phyloP scores from a whole-genome alignment of 2,329 filamentous ascomycete genomes.

The Cladosporium sp. region DNA sequence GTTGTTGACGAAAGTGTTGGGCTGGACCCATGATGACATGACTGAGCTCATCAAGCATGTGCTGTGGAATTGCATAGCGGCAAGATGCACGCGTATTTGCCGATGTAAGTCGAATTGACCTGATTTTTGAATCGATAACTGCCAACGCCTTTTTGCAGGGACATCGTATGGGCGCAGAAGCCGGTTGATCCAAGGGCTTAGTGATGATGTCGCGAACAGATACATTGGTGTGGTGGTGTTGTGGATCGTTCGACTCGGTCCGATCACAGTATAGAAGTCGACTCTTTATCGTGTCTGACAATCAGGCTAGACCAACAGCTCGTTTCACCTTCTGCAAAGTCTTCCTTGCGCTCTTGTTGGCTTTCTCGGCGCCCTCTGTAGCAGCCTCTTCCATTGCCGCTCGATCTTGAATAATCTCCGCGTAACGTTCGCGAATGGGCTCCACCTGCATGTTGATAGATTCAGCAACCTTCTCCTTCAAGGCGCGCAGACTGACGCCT shows the following conservation, averaged over 20 bases:
- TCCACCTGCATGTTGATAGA: constrained; percentile 56
- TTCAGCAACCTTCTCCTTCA: constrained; percentile 66
- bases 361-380: constrained; percentile 59
- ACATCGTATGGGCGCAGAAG: constrained; percentile 23
- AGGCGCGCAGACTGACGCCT: constrained; percentile 51
- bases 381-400: constrained; percentile 60
- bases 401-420: constrained; percentile 53
- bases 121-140: no score
- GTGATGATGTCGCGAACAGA: neutral
- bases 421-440: constrained; percentile 59
- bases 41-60: constrained; percentile 9
- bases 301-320: constrained; percentile 43
- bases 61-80: constrained; percentile 16
- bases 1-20: constrained; percentile 21
- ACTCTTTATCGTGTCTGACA: neutral
- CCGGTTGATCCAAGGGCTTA: neutral
- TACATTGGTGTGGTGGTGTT: no score
- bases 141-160: neutral
- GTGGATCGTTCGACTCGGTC: no score
- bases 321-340: constrained; percentile 50
- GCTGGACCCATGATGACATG: constrained; percentile 19
- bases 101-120: constrained; percentile 15
- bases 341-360: constrained; percentile 58
- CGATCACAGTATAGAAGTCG: neutral
- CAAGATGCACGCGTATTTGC: constrained; percentile 20